Conservation (phyloP, 306 rosid genomes). For the Prinsepia uniflora region DNA sequence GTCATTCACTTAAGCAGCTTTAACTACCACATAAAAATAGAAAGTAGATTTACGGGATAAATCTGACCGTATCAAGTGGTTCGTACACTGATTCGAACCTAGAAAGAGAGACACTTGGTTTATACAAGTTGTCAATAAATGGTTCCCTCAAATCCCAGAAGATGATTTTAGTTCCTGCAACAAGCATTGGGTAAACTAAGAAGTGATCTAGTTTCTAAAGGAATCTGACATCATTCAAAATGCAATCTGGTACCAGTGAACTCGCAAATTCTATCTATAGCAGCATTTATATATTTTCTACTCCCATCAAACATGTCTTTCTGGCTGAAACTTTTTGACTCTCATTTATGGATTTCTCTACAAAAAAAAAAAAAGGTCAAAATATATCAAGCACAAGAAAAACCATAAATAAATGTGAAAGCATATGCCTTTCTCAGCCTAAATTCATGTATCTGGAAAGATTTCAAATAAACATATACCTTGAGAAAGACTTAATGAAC, state of each 20-base stretch:
- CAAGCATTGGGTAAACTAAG: slow-evolving; percentile 19
- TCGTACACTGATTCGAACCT: slow-evolving; percentile 80
- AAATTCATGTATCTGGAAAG: slow-evolving; percentile 6
- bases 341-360: slow-evolving; percentile 66
- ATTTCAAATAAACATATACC: slow-evolving; percentile 9
- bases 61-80: slow-evolving; percentile 77
- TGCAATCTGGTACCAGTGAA: slow-evolving; percentile 59
- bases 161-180: too few species aligned
- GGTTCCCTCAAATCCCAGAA: slow-evolving; percentile 91
- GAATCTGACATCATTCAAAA: slow-evolving; percentile 5
- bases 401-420: neutral
- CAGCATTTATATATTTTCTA: slow-evolving; percentile 77
- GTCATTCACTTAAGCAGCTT: slow-evolving; percentile 18
- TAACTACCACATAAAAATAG: slow-evolving; percentile 20
- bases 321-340: slow-evolving; percentile 53
- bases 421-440: neutral
- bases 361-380: slow-evolving; percentile 20
- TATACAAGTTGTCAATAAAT: slow-evolving; percentile 77
- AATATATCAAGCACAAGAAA: slow-evolving; percentile 13
- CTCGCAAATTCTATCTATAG: slow-evolving; percentile 83
- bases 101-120: slow-evolving; percentile 67
- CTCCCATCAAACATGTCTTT: slow-evolving; percentile 89
- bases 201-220: slow-evolving; percentile 24
- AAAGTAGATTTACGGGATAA: slow-evolving; percentile 21
- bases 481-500: too few species aligned